Conservation (phyloP, 768 basidiomycete species). For the Phanerochaete carnosa region DNA sequence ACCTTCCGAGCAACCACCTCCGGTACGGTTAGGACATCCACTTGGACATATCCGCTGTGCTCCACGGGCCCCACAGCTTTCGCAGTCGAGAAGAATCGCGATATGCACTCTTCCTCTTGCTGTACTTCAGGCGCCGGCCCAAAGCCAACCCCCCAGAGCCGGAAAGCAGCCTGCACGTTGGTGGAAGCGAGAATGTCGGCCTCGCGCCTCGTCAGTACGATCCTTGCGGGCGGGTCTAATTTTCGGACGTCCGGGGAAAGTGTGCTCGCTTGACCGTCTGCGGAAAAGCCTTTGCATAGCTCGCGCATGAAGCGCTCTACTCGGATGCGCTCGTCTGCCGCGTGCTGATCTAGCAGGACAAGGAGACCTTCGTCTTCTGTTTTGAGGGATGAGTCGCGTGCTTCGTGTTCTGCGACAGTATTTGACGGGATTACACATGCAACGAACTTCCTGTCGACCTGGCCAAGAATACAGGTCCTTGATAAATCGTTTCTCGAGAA, state of each 20-base stretch:
- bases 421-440: slow-evolving; percentile 55
- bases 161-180: slow-evolving; percentile 46
- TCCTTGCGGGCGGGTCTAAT: slow-evolving; percentile 51
- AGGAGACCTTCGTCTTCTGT: slow-evolving; percentile 33
- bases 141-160: slow-evolving; percentile 70
- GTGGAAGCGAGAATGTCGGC: slow-evolving; percentile 44
- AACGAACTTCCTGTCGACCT: slow-evolving; percentile 91
- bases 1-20: slow-evolving; percentile 68
- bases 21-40: slow-evolving; percentile 62
- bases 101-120: neutral
- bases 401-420: slow-evolving; percentile 11
- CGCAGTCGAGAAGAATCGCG: neutral
- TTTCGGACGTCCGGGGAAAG: slow-evolving; percentile 33
- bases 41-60: slow-evolving; percentile 54
- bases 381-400: neutral
- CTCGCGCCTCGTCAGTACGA: slow-evolving; percentile 69
- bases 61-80: neutral
- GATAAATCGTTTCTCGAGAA: slow-evolving; percentile 55
- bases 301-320: slow-evolving; percentile 80
- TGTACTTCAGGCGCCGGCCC: slow-evolving; percentile 9
- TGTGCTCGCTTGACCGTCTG: neutral
- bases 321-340: slow-evolving; percentile 93
- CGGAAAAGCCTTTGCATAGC: slow-evolving; percentile 61
- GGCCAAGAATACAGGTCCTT: slow-evolving; percentile 62
- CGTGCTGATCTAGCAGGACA: slow-evolving; percentile 93